Conservation (phyloP, 179 eudicot genomes). For the Actinidia chinensis region DNA sequence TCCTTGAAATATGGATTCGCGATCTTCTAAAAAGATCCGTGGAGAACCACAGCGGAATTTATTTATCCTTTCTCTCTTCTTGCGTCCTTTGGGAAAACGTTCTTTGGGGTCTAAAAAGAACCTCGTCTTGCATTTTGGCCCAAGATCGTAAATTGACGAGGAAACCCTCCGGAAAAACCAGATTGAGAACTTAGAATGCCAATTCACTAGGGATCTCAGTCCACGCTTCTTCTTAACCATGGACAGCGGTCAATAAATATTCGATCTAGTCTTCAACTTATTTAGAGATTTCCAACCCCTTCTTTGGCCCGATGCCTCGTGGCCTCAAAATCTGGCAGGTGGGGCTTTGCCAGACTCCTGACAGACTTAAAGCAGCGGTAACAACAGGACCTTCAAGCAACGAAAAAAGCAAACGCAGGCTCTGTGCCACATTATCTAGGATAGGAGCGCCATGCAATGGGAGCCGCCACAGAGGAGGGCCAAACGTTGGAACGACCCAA, state of each 20-base stretch:
- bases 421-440: conserved; percentile 42
- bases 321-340: conserved; percentile 69
- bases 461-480: conserved; percentile 68
- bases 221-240: conserved; percentile 53
- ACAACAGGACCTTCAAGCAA: conserved; percentile 83
- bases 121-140: conserved; percentile 65
- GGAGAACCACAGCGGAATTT: neutral
- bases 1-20: neutral
- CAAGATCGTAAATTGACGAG: conserved; percentile 48
- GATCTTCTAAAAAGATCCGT: neutral
- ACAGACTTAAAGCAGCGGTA: conserved; percentile 68
- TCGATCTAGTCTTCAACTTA: conserved; percentile 46
- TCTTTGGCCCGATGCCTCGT: conserved; percentile 64
- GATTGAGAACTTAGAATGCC: conserved; percentile 51
- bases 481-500: conserved; percentile 63
- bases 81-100: conserved; percentile 36
- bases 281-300: conserved; percentile 69
- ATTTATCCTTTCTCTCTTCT: conserved; percentile 7
- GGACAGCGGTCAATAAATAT: conserved; percentile 58
- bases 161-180: conserved; percentile 73
- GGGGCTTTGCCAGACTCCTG: conserved; percentile 47
- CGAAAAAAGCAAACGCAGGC: conserved; percentile 67
- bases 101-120: conserved; percentile 37
- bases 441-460: conserved; percentile 56
- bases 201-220: conserved; percentile 50